Conservation (phyloP, 2,329 filamentous ascomycete species). For the Colletotrichum incanum region DNA sequence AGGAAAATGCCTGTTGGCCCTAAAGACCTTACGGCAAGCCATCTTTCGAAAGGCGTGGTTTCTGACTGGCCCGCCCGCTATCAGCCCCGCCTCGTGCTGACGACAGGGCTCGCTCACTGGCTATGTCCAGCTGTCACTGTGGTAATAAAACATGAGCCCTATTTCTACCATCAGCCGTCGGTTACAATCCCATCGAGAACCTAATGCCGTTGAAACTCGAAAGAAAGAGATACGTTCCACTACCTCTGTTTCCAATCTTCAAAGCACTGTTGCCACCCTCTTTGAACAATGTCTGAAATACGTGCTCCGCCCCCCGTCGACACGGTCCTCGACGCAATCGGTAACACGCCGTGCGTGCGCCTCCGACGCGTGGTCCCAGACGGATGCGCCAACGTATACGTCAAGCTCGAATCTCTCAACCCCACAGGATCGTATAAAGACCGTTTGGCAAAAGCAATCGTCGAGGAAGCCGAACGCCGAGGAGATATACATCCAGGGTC, state of each 20-base stretch:
- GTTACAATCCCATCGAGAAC: neutral
- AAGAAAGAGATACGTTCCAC: neutral
- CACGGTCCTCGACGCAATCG: conserved; percentile 31
- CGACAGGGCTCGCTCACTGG: neutral
- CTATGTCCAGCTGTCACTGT: neutral
- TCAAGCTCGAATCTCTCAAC: conserved; percentile 41
- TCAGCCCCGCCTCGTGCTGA: neutral
- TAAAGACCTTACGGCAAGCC: neutral
- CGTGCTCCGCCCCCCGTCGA: neutral
- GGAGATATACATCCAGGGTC: conserved; percentile 22
- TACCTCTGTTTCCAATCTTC: neutral
- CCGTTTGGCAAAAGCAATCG: conserved; percentile 33
- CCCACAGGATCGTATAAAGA: conserved; percentile 42
- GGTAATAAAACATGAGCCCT: neutral
- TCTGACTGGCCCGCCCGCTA: neutral
- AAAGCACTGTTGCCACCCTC: neutral
- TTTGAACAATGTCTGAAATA: neutral
- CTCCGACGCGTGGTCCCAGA: conserved; percentile 33
- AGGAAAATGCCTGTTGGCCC: no score
- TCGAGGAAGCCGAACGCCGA: conserved; percentile 37
- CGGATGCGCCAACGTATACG: conserved; percentile 31
- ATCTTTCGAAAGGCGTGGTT: neutral
- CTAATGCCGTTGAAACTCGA: neutral
- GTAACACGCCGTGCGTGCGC: conserved; percentile 38
- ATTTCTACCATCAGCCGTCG: neutral